Percentiles rank a stretch among this genome's conserved stretches.
Evolutionary conservation across 805 yeast species (phyloP).

Genomic region (Wickerhamiella vanderwaltii): DNA sequence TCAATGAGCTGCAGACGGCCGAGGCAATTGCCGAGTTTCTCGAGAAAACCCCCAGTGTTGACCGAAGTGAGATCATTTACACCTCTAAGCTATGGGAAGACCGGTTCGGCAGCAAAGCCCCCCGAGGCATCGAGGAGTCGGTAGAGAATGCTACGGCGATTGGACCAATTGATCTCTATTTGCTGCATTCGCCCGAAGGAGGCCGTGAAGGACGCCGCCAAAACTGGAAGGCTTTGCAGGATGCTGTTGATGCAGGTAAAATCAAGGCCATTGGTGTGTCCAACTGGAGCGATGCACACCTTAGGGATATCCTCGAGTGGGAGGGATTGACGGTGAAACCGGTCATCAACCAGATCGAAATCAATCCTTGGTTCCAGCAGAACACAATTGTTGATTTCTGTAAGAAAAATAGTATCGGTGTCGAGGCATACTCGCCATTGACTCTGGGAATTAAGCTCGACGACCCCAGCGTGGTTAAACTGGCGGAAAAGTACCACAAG

Average conservation of each 20-base stretch:
- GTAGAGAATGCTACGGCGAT: conserved; percentile 40
- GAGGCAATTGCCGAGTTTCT: conserved; percentile 46
- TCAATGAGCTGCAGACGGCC: conserved; percentile 50
- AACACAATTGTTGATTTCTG: conserved; percentile 51
- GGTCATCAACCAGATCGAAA: conserved; percentile 69
- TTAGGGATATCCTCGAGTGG: conserved; percentile 42
- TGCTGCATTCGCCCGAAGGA: conserved; percentile 44
- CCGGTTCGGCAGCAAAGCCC: conserved; percentile 40
- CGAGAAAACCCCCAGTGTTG: conserved; percentile 35
- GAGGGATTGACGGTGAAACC: conserved; percentile 41
- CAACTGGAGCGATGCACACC: conserved; percentile 46
- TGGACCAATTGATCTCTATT: conserved; percentile 58
- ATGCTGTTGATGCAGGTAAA: conserved; percentile 39
- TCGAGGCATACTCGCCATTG: conserved; percentile 75
- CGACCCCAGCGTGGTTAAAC: conserved; percentile 26
- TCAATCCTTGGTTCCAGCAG: conserved; percentile 73
- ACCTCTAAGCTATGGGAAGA: conserved; percentile 67
- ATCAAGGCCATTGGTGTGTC: conserved; percentile 51
- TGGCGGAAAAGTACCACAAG: conserved; percentile 32
- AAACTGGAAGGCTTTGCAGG: conserved; percentile 45
- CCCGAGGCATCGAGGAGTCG: conserved; percentile 43
- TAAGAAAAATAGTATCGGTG: conserved; percentile 39
- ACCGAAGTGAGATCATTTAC: conserved; percentile 39
- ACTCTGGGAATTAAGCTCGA: conserved; percentile 47
- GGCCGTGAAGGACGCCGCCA: conserved; percentile 30